Percentiles rank a stretch among this genome's conserved stretches.
These are phyloP conservation scores for Byssochlamys sp. DNA, from an alignment of 2,329 filamentous ascomycete genomes.

Conservation along the genomic window DNA sequence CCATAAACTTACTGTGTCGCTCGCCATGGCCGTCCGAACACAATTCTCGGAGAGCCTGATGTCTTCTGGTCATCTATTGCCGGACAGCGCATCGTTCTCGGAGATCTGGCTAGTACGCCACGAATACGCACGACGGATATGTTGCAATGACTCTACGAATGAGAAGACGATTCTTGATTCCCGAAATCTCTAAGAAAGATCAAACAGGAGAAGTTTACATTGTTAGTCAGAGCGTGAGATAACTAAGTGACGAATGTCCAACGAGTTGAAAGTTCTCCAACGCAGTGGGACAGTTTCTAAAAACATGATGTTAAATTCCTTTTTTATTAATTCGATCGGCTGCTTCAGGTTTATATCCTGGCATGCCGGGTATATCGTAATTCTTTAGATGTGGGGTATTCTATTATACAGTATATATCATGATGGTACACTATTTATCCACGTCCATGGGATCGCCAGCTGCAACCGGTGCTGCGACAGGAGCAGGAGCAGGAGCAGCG, in stretches of 20 bases:
- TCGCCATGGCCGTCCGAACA: not conserved
- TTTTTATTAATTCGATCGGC: not conserved
- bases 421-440: conserved; percentile 1
- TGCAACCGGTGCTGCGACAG: conserved; percentile 3
- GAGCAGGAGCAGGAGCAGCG: not conserved
- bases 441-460: conserved; percentile 4
- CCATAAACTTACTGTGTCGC: not conserved
- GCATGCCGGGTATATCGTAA: not conserved
- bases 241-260: not conserved
- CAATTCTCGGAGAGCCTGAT: not conserved
- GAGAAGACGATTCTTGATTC: not conserved
- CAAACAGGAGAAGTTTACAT: not conserved
- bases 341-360: not conserved
- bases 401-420: not conserved
- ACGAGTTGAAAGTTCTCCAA: too few species aligned
- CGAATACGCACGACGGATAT: not conserved
- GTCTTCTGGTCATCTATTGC: not conserved
- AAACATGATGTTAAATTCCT: too few species aligned
- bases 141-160: not conserved
- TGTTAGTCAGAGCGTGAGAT: not conserved
- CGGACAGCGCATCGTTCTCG: not conserved
- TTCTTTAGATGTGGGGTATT: not conserved
- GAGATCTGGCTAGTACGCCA: not conserved
- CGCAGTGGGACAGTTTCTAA: too few species aligned
- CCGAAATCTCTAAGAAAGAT: not conserved